Conservation (phyloP, 176 grass and related monocot genomes). For the Zoysia pacifica region DNA sequence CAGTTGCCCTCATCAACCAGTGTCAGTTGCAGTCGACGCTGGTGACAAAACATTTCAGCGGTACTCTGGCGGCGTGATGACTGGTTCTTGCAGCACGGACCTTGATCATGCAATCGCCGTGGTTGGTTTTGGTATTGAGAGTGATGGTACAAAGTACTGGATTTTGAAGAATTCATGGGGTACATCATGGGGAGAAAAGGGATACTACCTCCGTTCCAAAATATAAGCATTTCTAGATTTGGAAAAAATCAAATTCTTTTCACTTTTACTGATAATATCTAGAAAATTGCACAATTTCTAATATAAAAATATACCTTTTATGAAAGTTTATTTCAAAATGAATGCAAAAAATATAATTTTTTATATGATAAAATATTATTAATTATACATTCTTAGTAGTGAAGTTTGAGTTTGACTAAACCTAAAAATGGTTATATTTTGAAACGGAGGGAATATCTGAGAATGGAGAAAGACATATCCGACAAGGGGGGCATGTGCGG, state of each 20-base stretch:
- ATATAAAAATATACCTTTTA: too few species aligned
- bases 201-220: neutral
- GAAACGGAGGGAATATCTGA: too few species aligned
- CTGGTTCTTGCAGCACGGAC: slow-evolving; percentile 35
- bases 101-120: slow-evolving; percentile 46
- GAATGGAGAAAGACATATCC: slow-evolving; percentile 27
- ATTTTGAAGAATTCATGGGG: slow-evolving; percentile 45
- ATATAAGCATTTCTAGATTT: too few species aligned
- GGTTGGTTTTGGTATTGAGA: slow-evolving; percentile 37
- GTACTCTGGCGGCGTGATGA: slow-evolving; percentile 44
- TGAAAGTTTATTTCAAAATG: too few species aligned
- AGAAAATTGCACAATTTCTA: too few species aligned
- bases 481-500: slow-evolving; percentile 32
- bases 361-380: too few species aligned
- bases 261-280: too few species aligned
- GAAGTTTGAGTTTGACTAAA: neutral
- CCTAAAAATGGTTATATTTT: too few species aligned
- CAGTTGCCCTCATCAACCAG: slow-evolving; percentile 37
- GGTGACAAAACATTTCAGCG: slow-evolving; percentile 12
- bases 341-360: too few species aligned
- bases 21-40: slow-evolving; percentile 44
- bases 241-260: too few species aligned
- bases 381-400: too few species aligned
- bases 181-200: slow-evolving; percentile 32
- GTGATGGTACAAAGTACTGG: slow-evolving; percentile 57